phyloP scores from a whole-genome alignment of 148 eudicot genomes.

The Rhododendron molle region DNA sequence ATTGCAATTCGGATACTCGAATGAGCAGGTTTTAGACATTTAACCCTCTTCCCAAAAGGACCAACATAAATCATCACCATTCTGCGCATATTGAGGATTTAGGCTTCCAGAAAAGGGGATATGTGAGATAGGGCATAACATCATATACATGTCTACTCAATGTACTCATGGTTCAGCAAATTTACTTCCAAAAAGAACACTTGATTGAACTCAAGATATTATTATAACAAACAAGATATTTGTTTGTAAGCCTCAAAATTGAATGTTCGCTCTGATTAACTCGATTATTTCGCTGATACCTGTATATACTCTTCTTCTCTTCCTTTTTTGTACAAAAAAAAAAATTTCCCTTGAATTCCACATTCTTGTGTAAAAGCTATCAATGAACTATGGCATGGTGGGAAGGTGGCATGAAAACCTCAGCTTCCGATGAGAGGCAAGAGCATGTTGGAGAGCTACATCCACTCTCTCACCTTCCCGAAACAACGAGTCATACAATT shows the following conservation, averaged over 20 bases:
- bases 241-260: conserved; percentile 13
- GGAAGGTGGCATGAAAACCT: conserved; percentile 86
- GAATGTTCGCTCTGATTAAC: not conserved
- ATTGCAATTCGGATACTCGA: not conserved
- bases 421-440: conserved; percentile 63
- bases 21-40: not conserved
- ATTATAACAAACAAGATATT: not conserved
- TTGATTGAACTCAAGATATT: not conserved
- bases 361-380: not conserved
- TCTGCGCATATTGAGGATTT: not conserved
- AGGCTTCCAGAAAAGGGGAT: not conserved
- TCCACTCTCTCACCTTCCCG: conserved; percentile 57
- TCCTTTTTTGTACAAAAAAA: not conserved
- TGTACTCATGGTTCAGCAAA: not conserved
- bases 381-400: conserved; percentile 30
- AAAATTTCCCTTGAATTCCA: not conserved
- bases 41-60: not conserved
- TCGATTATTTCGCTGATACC: conserved; percentile 1
- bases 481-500: conserved; percentile 63
- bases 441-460: conserved; percentile 60
- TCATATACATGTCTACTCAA: not conserved
- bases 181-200: not conserved
- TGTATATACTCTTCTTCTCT: conserved; percentile 5
- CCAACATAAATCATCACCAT: not conserved
- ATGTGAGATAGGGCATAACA: not conserved